Evolutionary conservation across 768 basidiomycete genomes (phyloP).

Genomic region (Macrolepiota albuminosa): DNA sequence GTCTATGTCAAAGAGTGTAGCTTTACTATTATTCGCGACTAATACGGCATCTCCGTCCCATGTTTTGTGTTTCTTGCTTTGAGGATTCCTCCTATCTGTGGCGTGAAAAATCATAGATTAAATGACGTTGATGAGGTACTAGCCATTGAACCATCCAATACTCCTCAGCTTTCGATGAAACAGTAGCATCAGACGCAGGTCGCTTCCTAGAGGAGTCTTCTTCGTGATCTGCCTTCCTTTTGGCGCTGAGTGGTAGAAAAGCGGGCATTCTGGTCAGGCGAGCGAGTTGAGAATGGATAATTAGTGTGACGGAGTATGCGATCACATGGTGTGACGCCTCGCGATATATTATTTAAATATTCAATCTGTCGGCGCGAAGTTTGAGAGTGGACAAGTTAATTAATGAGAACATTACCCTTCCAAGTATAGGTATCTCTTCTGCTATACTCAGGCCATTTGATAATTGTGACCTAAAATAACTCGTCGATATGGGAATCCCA

Average conservation of each 20-base stretch:
- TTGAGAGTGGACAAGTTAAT: no score
- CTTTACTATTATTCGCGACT: constrained; percentile 40
- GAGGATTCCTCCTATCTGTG: constrained; percentile 54
- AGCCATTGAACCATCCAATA: constrained; percentile 84
- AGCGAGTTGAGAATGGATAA: no score
- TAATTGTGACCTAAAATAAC: neutral
- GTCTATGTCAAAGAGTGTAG: constrained; percentile 55
- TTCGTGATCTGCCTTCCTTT: constrained; percentile 32
- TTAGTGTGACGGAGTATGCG: neutral
- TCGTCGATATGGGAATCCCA: neutral
- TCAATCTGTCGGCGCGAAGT: no score
- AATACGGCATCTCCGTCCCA: constrained; percentile 86
- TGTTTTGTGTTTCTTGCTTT: constrained; percentile 81
- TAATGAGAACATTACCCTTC: neutral
- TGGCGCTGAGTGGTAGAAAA: constrained; percentile 25
- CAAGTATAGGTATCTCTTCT: neutral
- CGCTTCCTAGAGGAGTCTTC: constrained; percentile 28
- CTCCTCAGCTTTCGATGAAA: constrained; percentile 13
- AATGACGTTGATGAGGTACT: neutral
- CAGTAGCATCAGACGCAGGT: constrained; percentile 15
- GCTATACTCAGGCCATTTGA: neutral
- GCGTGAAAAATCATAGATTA: neutral
- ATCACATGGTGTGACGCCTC: constrained; percentile 8
- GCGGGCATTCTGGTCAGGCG: constrained; percentile 22
- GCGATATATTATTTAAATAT: neutral